Evolutionary conservation across 1,139 yeast genomes (phyloP), one percentile per base, ranked within the genome.

Genomic region (Kodamaea sp.): DNA sequence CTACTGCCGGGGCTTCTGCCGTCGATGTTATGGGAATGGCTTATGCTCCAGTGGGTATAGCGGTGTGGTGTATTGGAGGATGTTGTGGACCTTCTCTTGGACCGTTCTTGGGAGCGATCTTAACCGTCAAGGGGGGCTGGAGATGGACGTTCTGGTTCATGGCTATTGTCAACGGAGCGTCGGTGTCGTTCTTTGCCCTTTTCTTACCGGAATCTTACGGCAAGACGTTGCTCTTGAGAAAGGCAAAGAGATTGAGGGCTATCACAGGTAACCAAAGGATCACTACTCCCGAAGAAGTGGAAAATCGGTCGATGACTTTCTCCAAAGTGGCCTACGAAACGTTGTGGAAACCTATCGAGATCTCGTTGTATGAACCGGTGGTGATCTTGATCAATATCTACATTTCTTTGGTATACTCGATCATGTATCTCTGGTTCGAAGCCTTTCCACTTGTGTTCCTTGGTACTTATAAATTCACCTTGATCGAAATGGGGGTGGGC

Each of bases 391-490:
- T 71, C 49, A 59, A 78, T 46, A 18, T 73, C 15, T 78, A 80
- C 53, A 58, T 74, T 44, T 70, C 81, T 2, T 55, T 80, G 46
- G 63, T 73, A 12, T 80, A 79, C 53, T 70, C 80, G 19, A 55
- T 76, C 22, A 52, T 74, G 50, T 79, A 78, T 50, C 57, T 78
- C 29, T 79, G 74, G 66, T 76, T 80, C 44, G 85, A 80, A 53
- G 80, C 79, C 1, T 73, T 76, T 51, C 85, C 85, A 5, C 63
- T 78, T 30, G 77, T 76, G 2, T 78, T 72, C 42, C 37, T 44
- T 7, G 73, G 62, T 4, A 49, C 63, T 22, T 63, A 73, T 42
- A 51, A 63, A 32, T 79, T 79, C 53, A 70, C 76, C 10, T 44
- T 63, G 24, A 61, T 78, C 12, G 71, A 72, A 34, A 50, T 61